phyloP scores from a whole-genome alignment of 192 early-diverging fungal species.

The Backusella mclennaniae region DNA sequence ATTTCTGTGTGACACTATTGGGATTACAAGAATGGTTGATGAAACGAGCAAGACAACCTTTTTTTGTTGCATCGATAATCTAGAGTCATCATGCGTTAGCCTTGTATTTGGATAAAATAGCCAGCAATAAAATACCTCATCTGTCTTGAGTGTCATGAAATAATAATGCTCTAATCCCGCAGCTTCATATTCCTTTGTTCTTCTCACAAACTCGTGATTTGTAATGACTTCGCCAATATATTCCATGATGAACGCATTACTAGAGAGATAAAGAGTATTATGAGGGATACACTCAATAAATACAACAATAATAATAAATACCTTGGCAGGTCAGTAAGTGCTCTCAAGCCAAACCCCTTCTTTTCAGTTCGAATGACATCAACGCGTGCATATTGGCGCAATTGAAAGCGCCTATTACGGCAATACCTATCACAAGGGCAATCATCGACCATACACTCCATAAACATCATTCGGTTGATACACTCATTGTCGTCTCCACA shows the following conservation, averaged over 20 bases:
- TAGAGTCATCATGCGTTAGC: slow-evolving; percentile 19
- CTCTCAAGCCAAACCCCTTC: slow-evolving; percentile 94
- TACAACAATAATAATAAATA: slow-evolving; percentile 28
- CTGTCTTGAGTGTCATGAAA: slow-evolving; percentile 94
- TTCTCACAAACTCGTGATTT: slow-evolving; percentile 74
- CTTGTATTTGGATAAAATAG: neutral
- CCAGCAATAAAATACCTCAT: slow-evolving; percentile 58
- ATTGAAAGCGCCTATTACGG: slow-evolving; percentile 89
- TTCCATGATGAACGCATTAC: slow-evolving; percentile 94
- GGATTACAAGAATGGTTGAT: slow-evolving; percentile 98
- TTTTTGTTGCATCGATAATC: slow-evolving; percentile 93
- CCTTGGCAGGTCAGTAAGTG: slow-evolving; percentile 61
- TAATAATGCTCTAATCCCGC: slow-evolving; percentile 92
- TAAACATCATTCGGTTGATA: slow-evolving; percentile 89
- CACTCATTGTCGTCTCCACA: slow-evolving; percentile 90
- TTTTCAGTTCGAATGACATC: slow-evolving; percentile 87
- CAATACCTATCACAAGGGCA: slow-evolving; percentile 90
- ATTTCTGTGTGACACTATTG: slow-evolving; percentile 95
- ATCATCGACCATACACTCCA: slow-evolving; percentile 88
- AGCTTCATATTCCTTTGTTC: slow-evolving; percentile 77
- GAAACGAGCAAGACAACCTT: slow-evolving; percentile 92
- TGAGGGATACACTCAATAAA: neutral
- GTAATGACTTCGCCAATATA: slow-evolving; percentile 96
- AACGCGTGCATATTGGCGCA: slow-evolving; percentile 78
- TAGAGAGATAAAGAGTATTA: slow-evolving; percentile 17